phyloP scores from a whole-genome alignment of 148 eudicot species.

The Rhododendron henanense region DNA sequence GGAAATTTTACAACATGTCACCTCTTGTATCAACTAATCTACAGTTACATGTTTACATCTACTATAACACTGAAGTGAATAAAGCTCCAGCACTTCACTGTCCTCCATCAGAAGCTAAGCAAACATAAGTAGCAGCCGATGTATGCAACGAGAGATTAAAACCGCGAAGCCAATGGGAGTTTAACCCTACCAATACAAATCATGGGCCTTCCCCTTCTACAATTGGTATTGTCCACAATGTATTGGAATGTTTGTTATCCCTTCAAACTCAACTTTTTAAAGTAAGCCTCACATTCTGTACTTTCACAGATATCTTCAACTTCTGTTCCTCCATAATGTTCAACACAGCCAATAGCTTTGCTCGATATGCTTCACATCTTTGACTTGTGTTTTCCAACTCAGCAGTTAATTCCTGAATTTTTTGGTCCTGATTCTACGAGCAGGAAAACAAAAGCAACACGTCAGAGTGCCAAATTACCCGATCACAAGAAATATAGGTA shows the following conservation, averaged over 20 bases:
- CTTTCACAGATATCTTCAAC: slow-evolving; percentile 19
- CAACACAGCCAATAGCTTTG: slow-evolving; percentile 13
- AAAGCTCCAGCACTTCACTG: neutral
- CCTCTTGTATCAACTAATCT: neutral
- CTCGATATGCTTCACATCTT: slow-evolving; percentile 20
- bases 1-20: neutral
- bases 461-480: neutral
- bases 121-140: neutral
- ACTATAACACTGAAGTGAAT: neutral
- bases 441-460: slow-evolving; percentile 4
- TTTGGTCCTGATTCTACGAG: slow-evolving; percentile 13
- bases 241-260: neutral
- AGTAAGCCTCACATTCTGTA: slow-evolving; percentile 19
- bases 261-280: slow-evolving; percentile 1
- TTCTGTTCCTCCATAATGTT: slow-evolving; percentile 21
- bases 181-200: neutral
- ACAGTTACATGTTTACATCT: neutral
- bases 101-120: slow-evolving; percentile 3
- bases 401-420: slow-evolving; percentile 13
- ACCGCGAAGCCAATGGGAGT: neutral
- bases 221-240: neutral
- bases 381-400: slow-evolving; percentile 16
- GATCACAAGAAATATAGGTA: neutral
- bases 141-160: neutral
- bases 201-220: neutral